These are phyloP conservation scores for Kickxella alabastrina DNA, from an alignment of 192 early-diverging fungal species.

Conservation along the genomic window DNA sequence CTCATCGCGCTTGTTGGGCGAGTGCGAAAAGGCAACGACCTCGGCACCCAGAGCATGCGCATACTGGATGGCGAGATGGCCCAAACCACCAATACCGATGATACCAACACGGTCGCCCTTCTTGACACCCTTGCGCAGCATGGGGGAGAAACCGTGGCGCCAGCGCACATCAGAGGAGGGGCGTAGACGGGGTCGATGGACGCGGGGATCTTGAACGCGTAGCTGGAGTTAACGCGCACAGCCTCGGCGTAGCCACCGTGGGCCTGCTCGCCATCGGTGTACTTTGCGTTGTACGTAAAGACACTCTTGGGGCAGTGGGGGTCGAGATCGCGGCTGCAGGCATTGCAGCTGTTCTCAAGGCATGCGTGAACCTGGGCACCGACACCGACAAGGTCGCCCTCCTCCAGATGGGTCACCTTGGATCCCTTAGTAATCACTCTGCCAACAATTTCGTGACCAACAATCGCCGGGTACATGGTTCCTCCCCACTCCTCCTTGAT, in stretches of 20 bases:
- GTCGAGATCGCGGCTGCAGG: conserved; percentile 50
- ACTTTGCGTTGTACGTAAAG: conserved; percentile 56
- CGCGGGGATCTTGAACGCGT: conserved; percentile 63
- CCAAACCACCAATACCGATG: conserved; percentile 77
- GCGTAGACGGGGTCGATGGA: conserved; percentile 55
- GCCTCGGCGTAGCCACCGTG: conserved; percentile 62
- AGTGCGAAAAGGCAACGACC: conserved; percentile 58
- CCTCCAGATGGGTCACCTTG: conserved; percentile 49
- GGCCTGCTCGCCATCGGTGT: conserved; percentile 51
- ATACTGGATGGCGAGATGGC: conserved; percentile 69
- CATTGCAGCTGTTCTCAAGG: conserved; percentile 49
- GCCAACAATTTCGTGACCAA: conserved; percentile 71
- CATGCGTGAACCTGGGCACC: conserved; percentile 65
- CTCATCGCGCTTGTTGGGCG: conserved; percentile 56
- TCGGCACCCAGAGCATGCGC: conserved; percentile 52
- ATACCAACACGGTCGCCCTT: conserved; percentile 66
- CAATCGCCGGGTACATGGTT: conserved; percentile 48
- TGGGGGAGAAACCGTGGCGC: conserved; percentile 70
- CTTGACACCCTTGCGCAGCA: conserved; percentile 58
- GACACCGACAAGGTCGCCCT: conserved; percentile 64
- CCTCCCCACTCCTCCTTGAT: conserved; percentile 58
- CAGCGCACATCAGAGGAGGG: conserved; percentile 78
- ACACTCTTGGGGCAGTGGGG: conserved; percentile 45
- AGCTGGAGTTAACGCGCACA: conserved; percentile 56
- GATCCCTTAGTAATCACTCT: conserved; percentile 57